Evolutionary conservation across 2,329 filamentous ascomycete species (phyloP).

Genomic region (Ambrosiella beaveri): DNA sequence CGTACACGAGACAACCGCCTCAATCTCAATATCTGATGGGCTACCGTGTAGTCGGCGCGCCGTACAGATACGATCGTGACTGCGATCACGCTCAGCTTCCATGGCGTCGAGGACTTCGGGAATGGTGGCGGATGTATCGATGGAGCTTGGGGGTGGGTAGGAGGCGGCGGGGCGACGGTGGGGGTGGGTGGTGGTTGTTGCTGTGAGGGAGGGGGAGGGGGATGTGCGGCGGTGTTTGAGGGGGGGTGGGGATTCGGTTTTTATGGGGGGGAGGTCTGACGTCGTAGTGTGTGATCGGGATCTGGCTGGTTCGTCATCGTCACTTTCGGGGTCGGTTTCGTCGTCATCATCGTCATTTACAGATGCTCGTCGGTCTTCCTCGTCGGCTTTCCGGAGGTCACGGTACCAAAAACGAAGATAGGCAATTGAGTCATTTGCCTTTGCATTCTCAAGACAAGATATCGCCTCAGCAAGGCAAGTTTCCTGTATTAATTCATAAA

Average conservation of each 20-base stretch:
- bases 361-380: slow-evolving; percentile 28
- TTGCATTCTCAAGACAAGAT: slow-evolving; percentile 65
- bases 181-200: not conserved
- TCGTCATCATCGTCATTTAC: slow-evolving; percentile 18
- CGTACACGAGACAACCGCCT: slow-evolving; percentile 81
- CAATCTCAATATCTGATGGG: slow-evolving; percentile 42
- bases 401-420: slow-evolving; percentile 76
- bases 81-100: slow-evolving; percentile 21
- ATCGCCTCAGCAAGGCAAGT: slow-evolving; percentile 62
- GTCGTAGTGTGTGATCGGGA: not conserved
- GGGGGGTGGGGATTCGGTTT: slow-evolving; percentile 6
- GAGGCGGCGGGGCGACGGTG: slow-evolving; percentile 6
- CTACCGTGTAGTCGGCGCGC: not conserved
- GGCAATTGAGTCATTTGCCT: slow-evolving; percentile 79
- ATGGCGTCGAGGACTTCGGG: slow-evolving; percentile 9
- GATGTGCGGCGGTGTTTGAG: slow-evolving; percentile 7
- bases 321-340: slow-evolving; percentile 13
- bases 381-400: slow-evolving; percentile 39
- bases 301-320: not conserved
- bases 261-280: not conserved
- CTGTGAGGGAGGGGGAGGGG: too few species aligned
- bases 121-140: slow-evolving; percentile 7
- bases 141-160: slow-evolving; percentile 10
- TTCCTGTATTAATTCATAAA: slow-evolving; percentile 73
- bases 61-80: not conserved